These are phyloP conservation scores for Sistotremastrum suecicum DNA, from an alignment of 768 basidiomycete species.

Conservation along the genomic window DNA sequence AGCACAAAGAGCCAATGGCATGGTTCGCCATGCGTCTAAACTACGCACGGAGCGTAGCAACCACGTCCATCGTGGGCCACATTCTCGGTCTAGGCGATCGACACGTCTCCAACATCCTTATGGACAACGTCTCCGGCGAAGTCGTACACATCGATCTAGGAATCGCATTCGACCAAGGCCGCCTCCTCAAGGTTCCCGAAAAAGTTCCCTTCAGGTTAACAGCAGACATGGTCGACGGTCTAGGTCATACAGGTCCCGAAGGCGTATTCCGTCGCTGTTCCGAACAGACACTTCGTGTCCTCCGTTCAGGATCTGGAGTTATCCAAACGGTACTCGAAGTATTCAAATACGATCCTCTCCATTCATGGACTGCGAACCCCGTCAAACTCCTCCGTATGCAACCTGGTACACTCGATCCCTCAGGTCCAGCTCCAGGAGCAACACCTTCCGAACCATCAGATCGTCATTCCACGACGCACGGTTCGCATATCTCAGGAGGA, in stretches of 20 bases:
- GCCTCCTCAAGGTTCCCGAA: constrained; percentile 65
- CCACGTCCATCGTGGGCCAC: constrained; percentile 88
- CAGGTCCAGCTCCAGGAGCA: constrained; percentile 14
- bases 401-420: constrained; percentile 13
- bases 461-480: constrained; percentile 10
- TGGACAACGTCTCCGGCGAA: constrained; percentile 74
- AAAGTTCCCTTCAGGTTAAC: constrained; percentile 93
- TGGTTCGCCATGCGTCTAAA: constrained; percentile 89
- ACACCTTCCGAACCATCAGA: constrained; percentile 13
- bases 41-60: constrained; percentile 87
- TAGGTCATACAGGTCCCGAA: constrained; percentile 79
- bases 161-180: constrained; percentile 93
- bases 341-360: constrained; percentile 91
- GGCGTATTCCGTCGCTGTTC: constrained; percentile 93
- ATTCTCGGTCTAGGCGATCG: constrained; percentile 87
- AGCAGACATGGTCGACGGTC: constrained; percentile 83
- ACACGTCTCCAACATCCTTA: constrained; percentile 82
- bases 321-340: constrained; percentile 94
- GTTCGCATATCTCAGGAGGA: neutral
- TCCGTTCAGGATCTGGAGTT: constrained; percentile 71
- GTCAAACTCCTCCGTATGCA: constrained; percentile 57
- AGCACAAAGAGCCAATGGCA: constrained; percentile 70
- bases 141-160: constrained; percentile 93
- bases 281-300: constrained; percentile 86
- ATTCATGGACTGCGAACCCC: constrained; percentile 81